A percentile compares a stretch with the other conserved stretches of the same genome.
Conservation (phyloP, 805 yeast species). For the Blastobotrys peoriensis region DNA sequence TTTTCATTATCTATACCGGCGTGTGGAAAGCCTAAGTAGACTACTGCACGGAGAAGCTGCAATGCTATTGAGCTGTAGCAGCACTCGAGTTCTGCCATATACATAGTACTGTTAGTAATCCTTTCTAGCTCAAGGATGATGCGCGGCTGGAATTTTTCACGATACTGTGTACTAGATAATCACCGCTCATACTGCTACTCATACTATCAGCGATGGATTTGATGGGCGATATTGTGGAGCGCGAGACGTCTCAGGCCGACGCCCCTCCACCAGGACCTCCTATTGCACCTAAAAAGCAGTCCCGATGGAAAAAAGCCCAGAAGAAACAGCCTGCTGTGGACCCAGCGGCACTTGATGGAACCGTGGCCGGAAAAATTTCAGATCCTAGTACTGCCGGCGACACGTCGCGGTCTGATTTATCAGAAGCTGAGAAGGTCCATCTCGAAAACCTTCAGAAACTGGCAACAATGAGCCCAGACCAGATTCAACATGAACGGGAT, state of each 20-base stretch:
- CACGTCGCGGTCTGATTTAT: constrained; percentile 23
- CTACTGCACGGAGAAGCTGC: too few relatives aligned
- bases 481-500: constrained; percentile 55
- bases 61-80: too few relatives aligned
- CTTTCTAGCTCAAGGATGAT: too few relatives aligned
- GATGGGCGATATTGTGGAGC: constrained; percentile 66
- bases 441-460: constrained; percentile 63
- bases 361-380: constrained; percentile 5
- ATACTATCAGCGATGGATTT: constrained; percentile 51
- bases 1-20: too few relatives aligned
- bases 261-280: not conserved
- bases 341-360: constrained; percentile 4
- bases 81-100: too few relatives aligned
- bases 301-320: constrained; percentile 4
- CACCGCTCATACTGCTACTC: too few relatives aligned
- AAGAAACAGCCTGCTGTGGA: not conserved
- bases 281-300: not conserved
- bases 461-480: constrained; percentile 56
- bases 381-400: constrained; percentile 9
- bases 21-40: too few relatives aligned
- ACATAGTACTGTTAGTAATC: too few relatives aligned
- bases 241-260: constrained; percentile 5
- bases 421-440: constrained; percentile 72
- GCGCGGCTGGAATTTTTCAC: too few relatives aligned
- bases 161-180: too few relatives aligned